These are phyloP conservation scores for Kodamaea restingae DNA, from an alignment of 805 yeast genomes.

Conservation along the genomic window DNA sequence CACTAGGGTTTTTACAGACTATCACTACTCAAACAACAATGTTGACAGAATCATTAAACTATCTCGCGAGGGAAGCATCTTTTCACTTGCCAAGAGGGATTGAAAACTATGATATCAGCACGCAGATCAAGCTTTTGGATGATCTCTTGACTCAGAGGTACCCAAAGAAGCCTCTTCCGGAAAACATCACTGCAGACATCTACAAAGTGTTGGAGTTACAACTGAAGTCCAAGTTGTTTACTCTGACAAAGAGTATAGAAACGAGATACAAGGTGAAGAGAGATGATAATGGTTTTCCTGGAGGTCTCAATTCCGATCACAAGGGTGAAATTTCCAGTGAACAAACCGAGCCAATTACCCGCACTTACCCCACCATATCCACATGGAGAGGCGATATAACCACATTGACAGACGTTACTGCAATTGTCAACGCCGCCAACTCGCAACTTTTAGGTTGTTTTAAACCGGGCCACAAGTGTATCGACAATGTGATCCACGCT, in stretches of 20 bases:
- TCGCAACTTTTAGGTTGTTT: conserved; percentile 4
- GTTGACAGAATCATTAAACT: not conserved
- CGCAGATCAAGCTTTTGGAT: not conserved
- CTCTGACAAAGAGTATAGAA: not conserved
- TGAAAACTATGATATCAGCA: not conserved
- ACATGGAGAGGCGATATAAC: conserved; percentile 6
- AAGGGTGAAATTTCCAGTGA: too few species aligned
- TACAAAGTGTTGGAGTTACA: not conserved
- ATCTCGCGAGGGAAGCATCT: not conserved
- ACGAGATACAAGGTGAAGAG: not conserved
- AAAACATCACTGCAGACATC: not conserved
- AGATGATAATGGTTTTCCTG: too few species aligned
- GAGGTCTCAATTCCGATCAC: too few species aligned
- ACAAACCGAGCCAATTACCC: too few species aligned
- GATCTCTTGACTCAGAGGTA: conserved; percentile 1
- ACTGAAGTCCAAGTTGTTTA: not conserved
- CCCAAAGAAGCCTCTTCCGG: conserved; percentile 2
- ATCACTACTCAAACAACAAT: too few species aligned
- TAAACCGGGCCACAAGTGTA: conserved; percentile 3
- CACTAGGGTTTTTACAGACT: too few species aligned
- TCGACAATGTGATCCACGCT: conserved; percentile 5
- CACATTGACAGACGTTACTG: conserved; percentile 3
- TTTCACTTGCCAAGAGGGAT: not conserved
- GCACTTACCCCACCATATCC: not conserved
- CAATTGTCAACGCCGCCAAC: conserved; percentile 7